Percentiles rank a stretch among this genome's conserved stretches.
Conservation (phyloP, 495 filamentous ascomycete species). For the Penicillium goetzii region DNA sequence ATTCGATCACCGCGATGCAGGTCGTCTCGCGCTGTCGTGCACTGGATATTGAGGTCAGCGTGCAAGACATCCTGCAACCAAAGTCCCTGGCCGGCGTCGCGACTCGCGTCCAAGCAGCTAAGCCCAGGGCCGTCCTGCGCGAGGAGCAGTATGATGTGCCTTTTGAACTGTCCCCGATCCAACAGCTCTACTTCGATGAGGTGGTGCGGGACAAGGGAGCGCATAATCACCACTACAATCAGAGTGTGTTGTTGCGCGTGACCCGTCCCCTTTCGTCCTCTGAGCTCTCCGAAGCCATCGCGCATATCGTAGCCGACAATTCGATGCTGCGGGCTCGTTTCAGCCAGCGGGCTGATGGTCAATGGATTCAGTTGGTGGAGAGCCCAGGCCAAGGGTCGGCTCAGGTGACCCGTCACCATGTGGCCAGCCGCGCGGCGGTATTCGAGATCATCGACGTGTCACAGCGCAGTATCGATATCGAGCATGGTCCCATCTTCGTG, state of each 20-base stretch:
- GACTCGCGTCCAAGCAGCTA: background rate
- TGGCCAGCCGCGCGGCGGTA: slow-evolving; percentile 7
- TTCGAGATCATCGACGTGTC: slow-evolving; percentile 21
- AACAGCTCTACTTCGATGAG: slow-evolving; percentile 25
- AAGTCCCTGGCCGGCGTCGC: background rate
- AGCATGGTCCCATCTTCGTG: slow-evolving; percentile 34
- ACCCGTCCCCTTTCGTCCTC: slow-evolving; percentile 42
- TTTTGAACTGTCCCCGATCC: slow-evolving; percentile 33
- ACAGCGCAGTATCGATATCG: slow-evolving; percentile 28
- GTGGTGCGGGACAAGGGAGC: slow-evolving; percentile 38
- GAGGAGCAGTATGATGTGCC: slow-evolving; percentile 20
- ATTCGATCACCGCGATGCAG: slow-evolving; percentile 33
- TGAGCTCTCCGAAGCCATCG: slow-evolving; percentile 24
- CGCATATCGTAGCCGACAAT: slow-evolving; percentile 56
- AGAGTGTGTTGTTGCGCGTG: slow-evolving; percentile 60
- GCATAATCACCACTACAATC: slow-evolving; percentile 57
- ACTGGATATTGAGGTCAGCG: slow-evolving; percentile 9
- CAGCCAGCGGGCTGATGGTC: slow-evolving; percentile 16
- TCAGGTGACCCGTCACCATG: slow-evolving; percentile 12
- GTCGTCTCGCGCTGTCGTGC: slow-evolving; percentile 31
- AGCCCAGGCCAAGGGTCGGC: slow-evolving; percentile 21
- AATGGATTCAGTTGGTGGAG: slow-evolving; percentile 33
- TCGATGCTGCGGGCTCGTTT: slow-evolving; percentile 68
- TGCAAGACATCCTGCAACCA: slow-evolving; percentile 2
- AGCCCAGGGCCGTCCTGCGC: background rate